Percentiles rank a stretch among this genome's conserved stretches.
These are phyloP conservation scores for Musa itinerans DNA, from an alignment of 176 grass and related monocot genomes.

Conservation along the genomic window DNA sequence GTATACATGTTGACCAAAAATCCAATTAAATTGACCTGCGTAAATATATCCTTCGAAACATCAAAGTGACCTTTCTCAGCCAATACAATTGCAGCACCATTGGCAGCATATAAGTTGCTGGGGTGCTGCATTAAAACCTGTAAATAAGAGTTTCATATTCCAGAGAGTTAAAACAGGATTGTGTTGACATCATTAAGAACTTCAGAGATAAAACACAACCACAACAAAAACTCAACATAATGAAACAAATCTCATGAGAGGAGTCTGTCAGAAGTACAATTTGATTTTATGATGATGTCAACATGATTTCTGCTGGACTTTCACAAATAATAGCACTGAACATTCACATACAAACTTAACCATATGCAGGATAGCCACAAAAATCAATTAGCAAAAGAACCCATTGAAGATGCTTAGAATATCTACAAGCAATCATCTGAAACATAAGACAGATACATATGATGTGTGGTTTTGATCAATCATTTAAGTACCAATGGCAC, in stretches of 20 bases:
- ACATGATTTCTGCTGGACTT: too few relatives aligned
- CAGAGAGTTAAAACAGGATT: not conserved
- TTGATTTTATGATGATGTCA: not conserved
- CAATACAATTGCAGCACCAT: conserved; percentile 81
- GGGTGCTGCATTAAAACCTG: conserved; percentile 69
- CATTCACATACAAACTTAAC: not conserved
- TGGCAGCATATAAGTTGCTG: conserved; percentile 91
- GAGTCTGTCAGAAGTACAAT: not conserved
- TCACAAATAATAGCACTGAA: not conserved
- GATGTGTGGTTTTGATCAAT: too few relatives aligned
- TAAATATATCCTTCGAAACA: conserved; percentile 90
- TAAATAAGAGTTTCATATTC: conserved; percentile 11
- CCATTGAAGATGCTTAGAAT: not conserved
- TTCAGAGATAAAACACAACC: not conserved
- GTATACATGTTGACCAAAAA: not conserved
- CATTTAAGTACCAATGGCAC: too few relatives aligned
- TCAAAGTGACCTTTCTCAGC: conserved; percentile 94
- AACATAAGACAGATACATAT: too few relatives aligned
- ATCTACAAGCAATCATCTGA: too few relatives aligned
- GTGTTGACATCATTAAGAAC: too few relatives aligned
- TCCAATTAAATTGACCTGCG: conserved; percentile 47
- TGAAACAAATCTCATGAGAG: not conserved
- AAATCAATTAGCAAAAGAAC: not conserved
- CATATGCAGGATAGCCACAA: not conserved
- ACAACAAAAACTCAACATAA: not conserved